Conservation (phyloP, 1,284 basidiomycete genomes). For the Stygiomarasmius scandens region DNA sequence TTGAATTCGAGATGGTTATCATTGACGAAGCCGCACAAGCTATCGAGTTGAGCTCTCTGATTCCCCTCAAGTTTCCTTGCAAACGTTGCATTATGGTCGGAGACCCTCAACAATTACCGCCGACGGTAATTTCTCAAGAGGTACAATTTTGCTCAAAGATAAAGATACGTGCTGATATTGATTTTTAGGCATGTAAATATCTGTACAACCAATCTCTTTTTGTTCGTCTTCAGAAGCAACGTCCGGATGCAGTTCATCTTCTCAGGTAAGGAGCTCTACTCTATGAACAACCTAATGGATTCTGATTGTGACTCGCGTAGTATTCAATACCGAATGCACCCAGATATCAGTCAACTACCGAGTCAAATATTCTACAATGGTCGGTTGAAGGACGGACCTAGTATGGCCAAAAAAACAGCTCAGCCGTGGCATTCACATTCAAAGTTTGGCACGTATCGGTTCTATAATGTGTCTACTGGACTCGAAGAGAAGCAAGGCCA, state of each 20-base stretch:
- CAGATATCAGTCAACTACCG: conserved; percentile 90
- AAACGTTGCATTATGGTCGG: conserved; percentile 93
- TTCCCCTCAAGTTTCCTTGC: conserved; percentile 91
- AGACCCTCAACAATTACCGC: conserved; percentile 97
- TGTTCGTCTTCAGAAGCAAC: conserved; percentile 85
- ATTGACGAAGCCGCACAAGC: conserved; percentile 99
- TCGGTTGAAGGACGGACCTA: conserved; percentile 83
- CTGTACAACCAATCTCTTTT: conserved; percentile 94
- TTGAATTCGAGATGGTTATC: conserved; percentile 95
- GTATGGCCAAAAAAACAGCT: conserved; percentile 83
- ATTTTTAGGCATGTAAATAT: conserved; percentile 68
- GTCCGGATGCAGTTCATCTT: conserved; percentile 83
- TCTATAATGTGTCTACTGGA: conserved; percentile 78
- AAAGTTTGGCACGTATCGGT: conserved; percentile 87
- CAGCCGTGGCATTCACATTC: conserved; percentile 86
- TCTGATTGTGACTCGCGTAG: conserved; percentile 40
- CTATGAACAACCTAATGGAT: neutral
- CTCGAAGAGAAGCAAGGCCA: conserved; percentile 60
- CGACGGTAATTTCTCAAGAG: conserved; percentile 91
- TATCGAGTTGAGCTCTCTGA: conserved; percentile 94
- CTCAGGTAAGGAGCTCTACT: conserved; percentile 65
- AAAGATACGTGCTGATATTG: neutral
- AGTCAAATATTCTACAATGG: conserved; percentile 90
- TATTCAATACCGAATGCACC: conserved; percentile 99
- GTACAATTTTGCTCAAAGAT: conserved; percentile 31